A percentile compares a stretch with the other conserved stretches of the same genome.
These are phyloP conservation scores for Pontederia crassipes DNA, from an alignment of 176 grass and related monocot species.

Conservation along the genomic window DNA sequence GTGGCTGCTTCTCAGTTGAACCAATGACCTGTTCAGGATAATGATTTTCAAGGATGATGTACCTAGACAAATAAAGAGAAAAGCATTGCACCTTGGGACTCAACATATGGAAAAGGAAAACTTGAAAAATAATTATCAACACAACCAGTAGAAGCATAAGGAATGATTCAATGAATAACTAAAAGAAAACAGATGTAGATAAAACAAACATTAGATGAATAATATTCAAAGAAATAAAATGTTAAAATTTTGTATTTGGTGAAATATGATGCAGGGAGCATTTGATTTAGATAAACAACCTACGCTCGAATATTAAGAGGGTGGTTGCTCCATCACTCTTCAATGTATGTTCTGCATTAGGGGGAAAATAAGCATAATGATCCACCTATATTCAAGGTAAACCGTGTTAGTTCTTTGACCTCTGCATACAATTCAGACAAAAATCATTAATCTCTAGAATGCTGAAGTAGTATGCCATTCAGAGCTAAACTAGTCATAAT, in stretches of 20 bases:
- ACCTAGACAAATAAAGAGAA: conserved; percentile 37
- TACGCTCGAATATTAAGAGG: conserved; percentile 72
- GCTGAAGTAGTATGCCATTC: too few species aligned
- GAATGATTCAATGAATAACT: too few species aligned
- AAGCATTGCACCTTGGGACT: conserved; percentile 7
- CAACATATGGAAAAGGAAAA: conserved; percentile 9
- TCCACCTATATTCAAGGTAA: conserved; percentile 49
- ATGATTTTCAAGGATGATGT: conserved; percentile 35
- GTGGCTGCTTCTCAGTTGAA: conserved; percentile 73
- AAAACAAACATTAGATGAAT: too few species aligned
- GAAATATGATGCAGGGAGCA: neutral
- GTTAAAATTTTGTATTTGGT: neutral
- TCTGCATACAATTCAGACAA: neutral
- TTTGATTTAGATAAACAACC: conserved; percentile 21
- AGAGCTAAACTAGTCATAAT: too few species aligned
- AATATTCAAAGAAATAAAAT: neutral
- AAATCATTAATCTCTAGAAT: neutral
- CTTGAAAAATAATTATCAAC: conserved; percentile 3
- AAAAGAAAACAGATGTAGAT: too few species aligned
- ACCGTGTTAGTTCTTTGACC: neutral
- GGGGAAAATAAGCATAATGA: conserved; percentile 87
- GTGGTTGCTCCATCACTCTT: conserved; percentile 43
- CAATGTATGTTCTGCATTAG: conserved; percentile 59
- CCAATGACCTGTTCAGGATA: conserved; percentile 52
- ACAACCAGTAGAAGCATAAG: too few species aligned